Percentiles rank a stretch among this genome's conserved stretches.
These are phyloP conservation scores for Xylona heveae DNA, from an alignment of 495 filamentous ascomycete genomes.

Conservation along the genomic window DNA sequence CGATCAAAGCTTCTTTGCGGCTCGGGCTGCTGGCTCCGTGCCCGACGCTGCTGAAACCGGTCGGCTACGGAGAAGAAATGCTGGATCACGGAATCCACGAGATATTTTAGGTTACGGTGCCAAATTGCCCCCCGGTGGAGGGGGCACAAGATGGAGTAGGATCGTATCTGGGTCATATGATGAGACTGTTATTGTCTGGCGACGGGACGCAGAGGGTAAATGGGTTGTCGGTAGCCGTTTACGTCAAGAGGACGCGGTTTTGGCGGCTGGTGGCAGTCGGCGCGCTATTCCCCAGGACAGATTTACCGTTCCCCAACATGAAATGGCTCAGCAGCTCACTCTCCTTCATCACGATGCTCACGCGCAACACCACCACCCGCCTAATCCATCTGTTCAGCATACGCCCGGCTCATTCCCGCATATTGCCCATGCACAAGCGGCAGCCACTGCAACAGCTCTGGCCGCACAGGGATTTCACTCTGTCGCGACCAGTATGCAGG, in stretches of 20 bases:
- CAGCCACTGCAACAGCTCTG: too few relatives aligned
- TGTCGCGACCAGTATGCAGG: too few relatives aligned
- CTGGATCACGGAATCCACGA: constrained; percentile 51
- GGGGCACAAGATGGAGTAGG: constrained; percentile 62
- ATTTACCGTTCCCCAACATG: constrained; percentile 4
- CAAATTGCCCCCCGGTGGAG: constrained; percentile 70
- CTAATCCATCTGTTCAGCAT: too few relatives aligned
- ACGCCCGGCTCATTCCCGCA: too few relatives aligned
- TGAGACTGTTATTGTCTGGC: constrained; percentile 88
- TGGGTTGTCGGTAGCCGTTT: constrained; percentile 59
- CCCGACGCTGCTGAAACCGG: constrained; percentile 13
- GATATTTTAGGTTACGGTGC: constrained; percentile 63
- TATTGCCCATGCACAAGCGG: too few relatives aligned
- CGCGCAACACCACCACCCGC: too few relatives aligned
- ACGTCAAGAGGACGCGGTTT: constrained; percentile 40
- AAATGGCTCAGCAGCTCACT: constrained; percentile 2
- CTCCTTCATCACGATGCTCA: too few relatives aligned
- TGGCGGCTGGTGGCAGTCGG: constrained; percentile 16
- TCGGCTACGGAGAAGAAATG: constrained; percentile 38
- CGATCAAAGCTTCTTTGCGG: constrained; percentile 49
- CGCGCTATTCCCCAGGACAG: constrained; percentile 4
- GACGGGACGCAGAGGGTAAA: constrained; percentile 53
- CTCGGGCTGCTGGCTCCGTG: constrained; percentile 36
- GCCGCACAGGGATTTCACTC: too few relatives aligned
- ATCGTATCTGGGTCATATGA: constrained; percentile 95